A percentile compares a stretch with the other conserved stretches of the same genome.
Evolutionary conservation across 768 basidiomycete genomes (phyloP).

Genomic region (Leccinellum albellum): DNA sequence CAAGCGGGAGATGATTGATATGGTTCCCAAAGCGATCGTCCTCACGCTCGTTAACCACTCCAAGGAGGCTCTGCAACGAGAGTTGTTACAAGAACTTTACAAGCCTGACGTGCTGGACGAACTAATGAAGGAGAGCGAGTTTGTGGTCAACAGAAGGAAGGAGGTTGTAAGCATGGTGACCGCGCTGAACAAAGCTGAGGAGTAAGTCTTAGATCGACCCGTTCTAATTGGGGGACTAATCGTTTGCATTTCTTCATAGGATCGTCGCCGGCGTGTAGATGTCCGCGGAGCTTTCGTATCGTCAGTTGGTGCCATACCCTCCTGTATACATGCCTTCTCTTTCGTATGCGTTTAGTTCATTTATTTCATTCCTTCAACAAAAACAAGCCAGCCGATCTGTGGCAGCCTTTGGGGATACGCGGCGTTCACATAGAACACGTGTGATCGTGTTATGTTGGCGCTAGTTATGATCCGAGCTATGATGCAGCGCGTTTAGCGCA

Average conservation of each 20-base stretch:
- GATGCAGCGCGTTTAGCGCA: background rate
- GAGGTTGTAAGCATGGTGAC: slow-evolving; percentile 92
- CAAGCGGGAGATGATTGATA: slow-evolving; percentile 99
- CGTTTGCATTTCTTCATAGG: slow-evolving; percentile 29
- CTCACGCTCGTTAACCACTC: slow-evolving; percentile 88
- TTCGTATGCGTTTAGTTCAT: slow-evolving; percentile 16
- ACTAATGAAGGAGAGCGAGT: slow-evolving; percentile 91
- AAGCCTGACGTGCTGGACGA: slow-evolving; percentile 96
- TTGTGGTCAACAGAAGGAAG: slow-evolving; percentile 83
- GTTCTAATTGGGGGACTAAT: slow-evolving; percentile 10
- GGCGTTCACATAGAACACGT: background rate
- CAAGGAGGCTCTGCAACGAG: slow-evolving; percentile 92
- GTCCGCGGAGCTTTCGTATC: slow-evolving; percentile 3
- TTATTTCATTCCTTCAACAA: slow-evolving; percentile 6
- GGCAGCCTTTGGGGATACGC: background rate
- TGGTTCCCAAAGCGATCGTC: slow-evolving; percentile 96
- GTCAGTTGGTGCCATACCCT: slow-evolving; percentile 31
- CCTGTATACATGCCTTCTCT: slow-evolving; percentile 20
- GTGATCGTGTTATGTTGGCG: background rate
- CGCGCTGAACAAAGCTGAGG: slow-evolving; percentile 95
- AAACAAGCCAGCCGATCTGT: background rate
- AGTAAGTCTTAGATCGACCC: slow-evolving; percentile 60
- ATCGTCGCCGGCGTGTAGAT: slow-evolving; percentile 61
- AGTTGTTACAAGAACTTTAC: slow-evolving; percentile 93
- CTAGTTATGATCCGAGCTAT: background rate